phyloP scores from a whole-genome alignment of 2,329 filamentous ascomycete species.

The Talaromyces pinophilus region DNA sequence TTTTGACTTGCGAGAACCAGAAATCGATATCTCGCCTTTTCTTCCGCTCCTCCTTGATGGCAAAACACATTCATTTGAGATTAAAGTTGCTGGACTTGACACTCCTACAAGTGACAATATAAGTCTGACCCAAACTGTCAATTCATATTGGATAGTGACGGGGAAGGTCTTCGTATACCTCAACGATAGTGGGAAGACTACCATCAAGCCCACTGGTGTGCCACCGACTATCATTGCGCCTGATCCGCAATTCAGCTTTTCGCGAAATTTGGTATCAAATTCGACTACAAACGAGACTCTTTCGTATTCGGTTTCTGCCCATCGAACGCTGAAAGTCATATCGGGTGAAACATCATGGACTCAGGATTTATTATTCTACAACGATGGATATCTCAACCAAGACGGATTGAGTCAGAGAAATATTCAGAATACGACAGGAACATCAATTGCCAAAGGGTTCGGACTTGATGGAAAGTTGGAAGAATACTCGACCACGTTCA shows the following conservation, averaged over 20 bases:
- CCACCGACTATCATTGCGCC: constrained; percentile 38
- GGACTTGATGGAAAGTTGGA: constrained; percentile 42
- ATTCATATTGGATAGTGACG: constrained; percentile 72
- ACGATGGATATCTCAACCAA: constrained; percentile 57
- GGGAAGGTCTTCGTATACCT: constrained; percentile 82
- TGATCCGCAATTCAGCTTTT: constrained; percentile 53
- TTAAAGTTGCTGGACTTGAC: constrained; percentile 66
- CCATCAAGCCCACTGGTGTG: constrained; percentile 4
- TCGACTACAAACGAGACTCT: constrained; percentile 60
- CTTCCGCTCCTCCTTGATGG: constrained; percentile 69
- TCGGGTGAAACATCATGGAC: constrained; percentile 57
- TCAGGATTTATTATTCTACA: constrained; percentile 60
- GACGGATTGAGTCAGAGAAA: constrained; percentile 58
- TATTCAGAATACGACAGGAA: constrained; percentile 54
- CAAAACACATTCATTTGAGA: constrained; percentile 64
- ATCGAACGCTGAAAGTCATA: constrained; percentile 57
- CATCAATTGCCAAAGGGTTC: constrained; percentile 27
- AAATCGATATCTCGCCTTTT: constrained; percentile 80
- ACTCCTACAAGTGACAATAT: constrained; percentile 55
- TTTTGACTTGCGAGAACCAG: constrained; percentile 75
- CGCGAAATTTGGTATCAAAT: constrained; percentile 31
- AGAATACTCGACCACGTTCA: constrained; percentile 45
- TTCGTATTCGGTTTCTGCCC: constrained; percentile 58
- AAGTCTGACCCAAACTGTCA: constrained; percentile 57
- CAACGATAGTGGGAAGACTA: constrained; percentile 43